Conservation (phyloP, 352 stramenopile genomes). For the Globisporangium rhizosaccharum region DNA sequence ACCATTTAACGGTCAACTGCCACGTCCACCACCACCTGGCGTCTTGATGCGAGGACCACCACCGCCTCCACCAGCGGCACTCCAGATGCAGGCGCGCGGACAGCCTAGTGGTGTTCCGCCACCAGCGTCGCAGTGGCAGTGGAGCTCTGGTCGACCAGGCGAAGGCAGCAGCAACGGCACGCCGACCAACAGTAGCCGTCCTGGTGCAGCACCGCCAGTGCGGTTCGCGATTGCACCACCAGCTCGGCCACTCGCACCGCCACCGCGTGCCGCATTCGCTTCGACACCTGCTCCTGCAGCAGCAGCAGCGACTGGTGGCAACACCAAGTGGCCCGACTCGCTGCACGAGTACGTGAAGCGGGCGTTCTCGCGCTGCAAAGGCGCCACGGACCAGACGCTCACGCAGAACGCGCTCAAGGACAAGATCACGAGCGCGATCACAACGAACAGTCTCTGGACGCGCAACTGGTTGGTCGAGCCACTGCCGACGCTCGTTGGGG, state of each 20-base stretch:
- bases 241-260: slow-evolving; percentile 11
- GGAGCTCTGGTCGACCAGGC: slow-evolving; percentile 34
- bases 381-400: slow-evolving; percentile 62
- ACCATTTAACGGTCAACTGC: slow-evolving; percentile 1
- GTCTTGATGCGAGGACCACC: slow-evolving; percentile 6
- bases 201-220: slow-evolving; percentile 29
- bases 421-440: slow-evolving; percentile 80
- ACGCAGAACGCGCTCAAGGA: slow-evolving; percentile 81
- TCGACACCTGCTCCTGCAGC: slow-evolving; percentile 10
- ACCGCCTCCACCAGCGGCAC: slow-evolving; percentile 11
- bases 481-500: slow-evolving; percentile 60
- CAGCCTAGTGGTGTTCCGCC: neutral
- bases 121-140: slow-evolving; percentile 54
- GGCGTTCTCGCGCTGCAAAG: slow-evolving; percentile 76
- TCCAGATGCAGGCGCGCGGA: slow-evolving; percentile 10
- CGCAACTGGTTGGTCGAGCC: slow-evolving; percentile 78
- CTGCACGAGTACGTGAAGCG: slow-evolving; percentile 86
- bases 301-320: slow-evolving; percentile 18
- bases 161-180: neutral
- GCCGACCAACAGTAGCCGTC: slow-evolving; percentile 10
- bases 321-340: slow-evolving; percentile 75
- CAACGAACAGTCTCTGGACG: slow-evolving; percentile 79
- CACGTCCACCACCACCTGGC: slow-evolving; percentile 1
- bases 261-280: slow-evolving; percentile 11
- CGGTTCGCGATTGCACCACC: slow-evolving; percentile 34